Conservation (phyloP, 257 asterid genomes). For the Coffea eugenioides region DNA sequence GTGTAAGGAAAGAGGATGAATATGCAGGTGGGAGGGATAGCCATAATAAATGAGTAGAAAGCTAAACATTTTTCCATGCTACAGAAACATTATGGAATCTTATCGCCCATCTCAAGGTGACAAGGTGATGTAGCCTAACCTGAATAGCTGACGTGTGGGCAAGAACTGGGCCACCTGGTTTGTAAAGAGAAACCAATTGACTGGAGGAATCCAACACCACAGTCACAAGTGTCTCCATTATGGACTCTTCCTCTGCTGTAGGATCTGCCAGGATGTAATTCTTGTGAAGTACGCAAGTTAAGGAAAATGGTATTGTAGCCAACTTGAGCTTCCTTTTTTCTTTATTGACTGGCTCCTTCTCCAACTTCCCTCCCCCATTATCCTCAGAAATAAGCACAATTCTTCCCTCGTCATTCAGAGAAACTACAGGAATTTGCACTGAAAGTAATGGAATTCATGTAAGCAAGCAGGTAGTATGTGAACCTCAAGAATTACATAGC, state of each 20-base stretch:
- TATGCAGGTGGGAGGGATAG: not conserved
- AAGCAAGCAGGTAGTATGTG: not conserved
- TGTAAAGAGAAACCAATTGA: constrained; percentile 77
- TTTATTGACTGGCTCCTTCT: constrained; percentile 64
- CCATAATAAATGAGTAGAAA: not conserved
- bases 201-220: constrained; percentile 72
- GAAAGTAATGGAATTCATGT: constrained; percentile 32
- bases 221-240: constrained; percentile 79
- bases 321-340: constrained; percentile 74
- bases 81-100: not conserved
- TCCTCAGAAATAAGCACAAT: constrained; percentile 64
- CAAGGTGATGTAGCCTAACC: constrained; percentile 36
- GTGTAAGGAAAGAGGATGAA: not conserved
- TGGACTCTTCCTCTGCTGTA: constrained; percentile 90
- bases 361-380: constrained; percentile 40
- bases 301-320: constrained; percentile 55
- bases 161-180: constrained; percentile 91
- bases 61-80: not conserved
- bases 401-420: constrained; percentile 81
- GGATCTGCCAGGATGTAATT: constrained; percentile 94
- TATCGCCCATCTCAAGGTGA: not conserved
- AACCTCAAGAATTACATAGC: not conserved
- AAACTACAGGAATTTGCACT: constrained; percentile 84
- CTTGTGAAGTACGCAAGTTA: constrained; percentile 84
- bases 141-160: constrained; percentile 63